These are phyloP conservation scores for Arabidopsis lyrata DNA, from an alignment of 441 rosid species.

Conservation along the genomic window DNA sequence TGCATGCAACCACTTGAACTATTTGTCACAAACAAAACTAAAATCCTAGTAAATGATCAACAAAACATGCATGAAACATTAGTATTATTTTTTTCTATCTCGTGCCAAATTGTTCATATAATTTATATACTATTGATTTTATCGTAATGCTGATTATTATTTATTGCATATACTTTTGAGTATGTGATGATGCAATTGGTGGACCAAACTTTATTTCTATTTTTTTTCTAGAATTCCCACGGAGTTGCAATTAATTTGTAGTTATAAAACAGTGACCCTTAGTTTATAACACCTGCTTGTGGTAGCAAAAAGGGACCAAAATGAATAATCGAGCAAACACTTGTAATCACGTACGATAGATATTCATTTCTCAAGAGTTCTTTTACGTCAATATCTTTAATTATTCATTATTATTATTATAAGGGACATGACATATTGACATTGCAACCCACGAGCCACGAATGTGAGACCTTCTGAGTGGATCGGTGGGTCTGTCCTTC, in stretches of 20 bases:
- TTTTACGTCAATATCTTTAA: slow-evolving; percentile 4
- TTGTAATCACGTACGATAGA: slow-evolving; percentile 24
- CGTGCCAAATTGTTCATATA: not conserved
- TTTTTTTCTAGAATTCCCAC: not conserved
- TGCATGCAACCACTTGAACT: slow-evolving; percentile 11
- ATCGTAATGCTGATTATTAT: not conserved
- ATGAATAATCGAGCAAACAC: slow-evolving; percentile 23
- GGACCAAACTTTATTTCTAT: slow-evolving; percentile 8
- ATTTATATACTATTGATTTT: not conserved
- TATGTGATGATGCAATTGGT: slow-evolving; percentile 8
- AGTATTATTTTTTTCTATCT: not conserved
- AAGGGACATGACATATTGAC: slow-evolving; percentile 45
- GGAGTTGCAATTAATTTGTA: slow-evolving; percentile 21
- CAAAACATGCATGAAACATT: slow-evolving; percentile 20
- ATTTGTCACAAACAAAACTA: slow-evolving; percentile 10
- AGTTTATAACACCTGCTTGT: slow-evolving; percentile 24
- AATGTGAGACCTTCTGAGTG: slow-evolving; percentile 32
- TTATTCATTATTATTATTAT: not conserved
- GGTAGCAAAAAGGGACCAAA: slow-evolving; percentile 34
- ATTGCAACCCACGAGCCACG: slow-evolving; percentile 37
- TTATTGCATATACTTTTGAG: not conserved
- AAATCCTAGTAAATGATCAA: slow-evolving; percentile 2
- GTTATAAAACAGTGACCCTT: slow-evolving; percentile 11
- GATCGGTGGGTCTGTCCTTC: slow-evolving; percentile 30
- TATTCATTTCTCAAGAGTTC: not conserved